Base-by-base conservation (phyloP, 1,284 basidiomycete genomes). In the Microbotryum saponariae region DNA sequence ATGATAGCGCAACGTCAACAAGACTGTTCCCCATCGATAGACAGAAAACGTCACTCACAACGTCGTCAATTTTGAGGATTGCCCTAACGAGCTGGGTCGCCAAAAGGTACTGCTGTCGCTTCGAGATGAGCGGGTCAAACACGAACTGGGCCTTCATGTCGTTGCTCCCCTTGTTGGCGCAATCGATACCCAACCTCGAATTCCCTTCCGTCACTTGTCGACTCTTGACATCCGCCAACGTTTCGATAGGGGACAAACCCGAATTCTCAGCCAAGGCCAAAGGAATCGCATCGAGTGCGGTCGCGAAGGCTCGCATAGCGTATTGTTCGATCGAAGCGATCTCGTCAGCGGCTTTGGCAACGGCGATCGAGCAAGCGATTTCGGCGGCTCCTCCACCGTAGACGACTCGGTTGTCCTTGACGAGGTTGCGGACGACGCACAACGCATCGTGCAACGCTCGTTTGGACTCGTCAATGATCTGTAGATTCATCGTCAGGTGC, bases 391-490 rank as follows among this genome's bases (percentile, higher is more conserved):
- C 94, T 62, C 94, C 94, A 67, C 94, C 94, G 74, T 97, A 98
- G 1, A 98, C 94, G 45, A 98, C 91, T 54, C 94, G 87, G 78
- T 96, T 92, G 77, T 98, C 94, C 42, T 88, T 84, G 51, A 98
- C 85, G 53, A 98, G 81, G 75, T 97, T 98, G 67, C 96, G 88
- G 42, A 97, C 94, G 21, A 89, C 94, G 73, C 94, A 98, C 71
- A 98, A 87, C 27, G 96, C 92, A 76, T 98, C 94, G 76, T 98
- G 94, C 49, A 98, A 80, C 6, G 94, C 92, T 56, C 94, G 88
- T 77, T 97, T 97, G 60, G 92, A 94, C 78, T 98, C 94, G 74
- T 98, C 94, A 67, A 98, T 92, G 73, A 97, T 96, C 92, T 96
- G 66, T 44, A 23, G 20, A 29, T 37, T 45, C 21, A 18, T 23